These are phyloP conservation scores for Boletus reticuloceps DNA, from an alignment of 768 basidiomycete species.

Conservation along the genomic window DNA sequence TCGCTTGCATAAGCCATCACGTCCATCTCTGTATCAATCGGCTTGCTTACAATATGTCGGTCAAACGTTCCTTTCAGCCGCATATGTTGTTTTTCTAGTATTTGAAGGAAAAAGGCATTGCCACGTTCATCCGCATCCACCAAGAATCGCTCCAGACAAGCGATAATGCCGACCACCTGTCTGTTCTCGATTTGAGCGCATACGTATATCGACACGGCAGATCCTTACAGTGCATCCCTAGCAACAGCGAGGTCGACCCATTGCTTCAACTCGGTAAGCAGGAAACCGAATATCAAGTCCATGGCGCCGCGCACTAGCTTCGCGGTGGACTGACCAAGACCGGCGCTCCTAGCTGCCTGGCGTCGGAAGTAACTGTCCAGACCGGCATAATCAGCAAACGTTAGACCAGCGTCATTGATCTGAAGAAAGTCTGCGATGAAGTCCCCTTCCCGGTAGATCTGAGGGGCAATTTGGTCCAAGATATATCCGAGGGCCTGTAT, in stretches of 20 bases:
- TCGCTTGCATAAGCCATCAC: background rate
- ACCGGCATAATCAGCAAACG: slow-evolving; percentile 94
- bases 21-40: background rate
- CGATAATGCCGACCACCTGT: slow-evolving; percentile 82
- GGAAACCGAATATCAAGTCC: slow-evolving; percentile 94
- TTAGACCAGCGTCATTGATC: slow-evolving; percentile 82
- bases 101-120: slow-evolving; percentile 67
- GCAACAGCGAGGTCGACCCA: slow-evolving; percentile 82
- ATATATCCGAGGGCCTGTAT: slow-evolving; percentile 70
- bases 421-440: slow-evolving; percentile 93
- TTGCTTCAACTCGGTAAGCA: slow-evolving; percentile 74
- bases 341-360: slow-evolving; percentile 75
- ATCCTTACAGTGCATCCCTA: slow-evolving; percentile 67
- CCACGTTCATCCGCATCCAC: slow-evolving; percentile 77
- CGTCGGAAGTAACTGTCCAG: slow-evolving; percentile 93
- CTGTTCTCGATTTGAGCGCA: slow-evolving; percentile 39
- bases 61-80: slow-evolving; percentile 76
- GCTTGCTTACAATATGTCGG: slow-evolving; percentile 59
- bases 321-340: slow-evolving; percentile 63
- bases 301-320: slow-evolving; percentile 86
- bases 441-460: slow-evolving; percentile 80
- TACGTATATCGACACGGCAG: background rate
- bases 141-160: slow-evolving; percentile 72
- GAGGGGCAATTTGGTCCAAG: slow-evolving; percentile 70
- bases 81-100: slow-evolving; percentile 81